Percentiles rank a stretch among this genome's conserved stretches.
phyloP scores from a whole-genome alignment of 257 asterid species.

The Striga asiatica region DNA sequence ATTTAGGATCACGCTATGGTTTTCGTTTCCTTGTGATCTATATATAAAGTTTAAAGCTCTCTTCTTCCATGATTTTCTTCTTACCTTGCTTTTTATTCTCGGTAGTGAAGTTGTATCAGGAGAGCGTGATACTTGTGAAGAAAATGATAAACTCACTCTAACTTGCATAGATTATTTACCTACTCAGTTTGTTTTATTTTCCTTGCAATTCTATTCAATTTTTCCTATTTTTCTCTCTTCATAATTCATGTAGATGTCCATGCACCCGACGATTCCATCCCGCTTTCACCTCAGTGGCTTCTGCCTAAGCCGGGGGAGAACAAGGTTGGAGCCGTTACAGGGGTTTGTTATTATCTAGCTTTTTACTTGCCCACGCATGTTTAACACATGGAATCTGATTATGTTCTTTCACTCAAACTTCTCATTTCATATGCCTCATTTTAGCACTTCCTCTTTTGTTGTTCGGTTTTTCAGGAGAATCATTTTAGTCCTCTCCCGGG shows the following conservation, averaged over 20 bases:
- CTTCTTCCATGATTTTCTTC: background rate
- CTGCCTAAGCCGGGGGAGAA: conserved; percentile 74
- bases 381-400: too few species aligned
- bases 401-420: background rate
- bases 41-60: background rate
- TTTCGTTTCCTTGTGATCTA: background rate
- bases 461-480: conserved; percentile 75
- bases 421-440: background rate
- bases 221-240: background rate
- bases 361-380: background rate
- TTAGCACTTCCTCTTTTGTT: background rate
- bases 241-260: conserved; percentile 45
- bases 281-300: conserved; percentile 99
- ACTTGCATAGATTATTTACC: background rate
- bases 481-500: conserved; percentile 32
- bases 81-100: background rate
- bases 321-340: conserved; percentile 48
- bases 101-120: too few species aligned
- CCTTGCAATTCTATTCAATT: background rate
- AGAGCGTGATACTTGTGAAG: too few species aligned
- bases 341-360: conserved; percentile 43
- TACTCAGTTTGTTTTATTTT: background rate
- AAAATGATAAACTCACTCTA: too few species aligned
- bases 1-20: too few species aligned
- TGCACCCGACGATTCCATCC: conserved; percentile 63